A percentile compares a stretch with the other conserved stretches of the same genome.
phyloP scores from a whole-genome alignment of 2,329 filamentous ascomycete genomes.

The Neophaeococcomyces mojaviensis region DNA sequence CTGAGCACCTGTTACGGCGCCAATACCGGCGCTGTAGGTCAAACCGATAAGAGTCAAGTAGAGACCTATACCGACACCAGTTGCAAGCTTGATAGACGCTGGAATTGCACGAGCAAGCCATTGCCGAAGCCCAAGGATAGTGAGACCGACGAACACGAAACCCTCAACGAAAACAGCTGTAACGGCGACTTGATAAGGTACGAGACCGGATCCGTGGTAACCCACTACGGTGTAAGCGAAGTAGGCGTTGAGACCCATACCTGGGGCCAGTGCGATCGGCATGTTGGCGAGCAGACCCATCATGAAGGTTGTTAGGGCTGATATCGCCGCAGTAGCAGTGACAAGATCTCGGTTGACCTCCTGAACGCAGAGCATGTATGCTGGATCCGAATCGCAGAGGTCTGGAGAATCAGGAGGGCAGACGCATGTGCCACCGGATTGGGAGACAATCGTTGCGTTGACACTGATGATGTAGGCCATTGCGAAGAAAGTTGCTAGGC shows the following conservation, averaged over 20 bases:
- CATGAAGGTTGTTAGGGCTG: slow-evolving; percentile 69
- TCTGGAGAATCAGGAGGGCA: slow-evolving; percentile 46
- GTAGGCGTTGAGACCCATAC: slow-evolving; percentile 80
- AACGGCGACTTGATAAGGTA: slow-evolving; percentile 68
- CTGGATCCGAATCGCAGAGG: slow-evolving; percentile 42
- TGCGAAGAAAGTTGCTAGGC: slow-evolving; percentile 69
- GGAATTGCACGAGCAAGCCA: slow-evolving; percentile 82
- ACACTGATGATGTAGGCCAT: slow-evolving; percentile 75
- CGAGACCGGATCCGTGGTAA: slow-evolving; percentile 62
- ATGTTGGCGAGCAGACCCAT: slow-evolving; percentile 80
- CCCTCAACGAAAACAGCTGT: slow-evolving; percentile 87
- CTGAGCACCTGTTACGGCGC: slow-evolving; percentile 61
- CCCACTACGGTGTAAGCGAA: slow-evolving; percentile 79
- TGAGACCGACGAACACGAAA: slow-evolving; percentile 73
- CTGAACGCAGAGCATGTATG: slow-evolving; percentile 40
- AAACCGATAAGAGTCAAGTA: slow-evolving; percentile 61
- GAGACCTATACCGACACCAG: slow-evolving; percentile 75
- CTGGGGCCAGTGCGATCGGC: slow-evolving; percentile 64
- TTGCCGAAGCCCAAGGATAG: slow-evolving; percentile 72
- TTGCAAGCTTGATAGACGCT: slow-evolving; percentile 76
- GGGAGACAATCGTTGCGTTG: slow-evolving; percentile 63
- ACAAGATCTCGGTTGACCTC: slow-evolving; percentile 69
- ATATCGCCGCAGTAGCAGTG: slow-evolving; percentile 76
- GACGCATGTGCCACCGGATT: slow-evolving; percentile 68
- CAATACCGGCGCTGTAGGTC: slow-evolving; percentile 76